A percentile compares a stretch with the other conserved stretches of the same genome.
These are phyloP conservation scores for Trichoderma oligosporum DNA, from an alignment of 2,329 filamentous ascomycete species.

Conservation along the genomic window DNA sequence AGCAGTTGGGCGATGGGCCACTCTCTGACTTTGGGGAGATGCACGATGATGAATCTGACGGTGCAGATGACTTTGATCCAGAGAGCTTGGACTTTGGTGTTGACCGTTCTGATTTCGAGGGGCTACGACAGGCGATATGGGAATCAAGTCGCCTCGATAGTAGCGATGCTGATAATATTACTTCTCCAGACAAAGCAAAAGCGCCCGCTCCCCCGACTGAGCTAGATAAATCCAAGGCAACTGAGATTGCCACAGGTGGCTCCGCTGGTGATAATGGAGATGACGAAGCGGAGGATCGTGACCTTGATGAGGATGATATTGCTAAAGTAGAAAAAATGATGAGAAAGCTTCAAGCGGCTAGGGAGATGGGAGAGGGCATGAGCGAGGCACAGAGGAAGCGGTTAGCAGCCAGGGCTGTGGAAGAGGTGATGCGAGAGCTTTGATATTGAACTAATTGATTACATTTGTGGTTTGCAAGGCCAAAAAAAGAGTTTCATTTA, in stretches of 20 bases:
- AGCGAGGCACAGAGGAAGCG: constrained; percentile 58
- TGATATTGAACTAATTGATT: constrained; percentile 25
- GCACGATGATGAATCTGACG: constrained; percentile 26
- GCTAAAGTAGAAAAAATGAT: constrained; percentile 61
- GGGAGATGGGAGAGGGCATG: constrained; percentile 57
- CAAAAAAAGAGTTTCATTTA: not conserved
- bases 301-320: constrained; percentile 48
- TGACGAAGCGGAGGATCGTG: constrained; percentile 23
- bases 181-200: constrained; percentile 19
- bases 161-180: constrained; percentile 28
- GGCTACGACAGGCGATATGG: constrained; percentile 51
- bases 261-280: not conserved
- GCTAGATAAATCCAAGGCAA: constrained; percentile 3
- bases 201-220: not conserved
- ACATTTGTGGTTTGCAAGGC: not conserved
- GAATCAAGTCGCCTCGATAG: constrained; percentile 24
- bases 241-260: constrained; percentile 9
- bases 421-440: constrained; percentile 61
- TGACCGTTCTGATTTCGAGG: constrained; percentile 51
- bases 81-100: constrained; percentile 51
- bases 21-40: constrained; percentile 33
- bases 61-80: constrained; percentile 40
- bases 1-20: constrained; percentile 29
- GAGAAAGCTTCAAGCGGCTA: constrained; percentile 58
- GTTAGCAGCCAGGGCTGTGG: constrained; percentile 58